Conservation (phyloP, 2,329 filamentous ascomycete species). For the Hypomyces perniciosus region DNA sequence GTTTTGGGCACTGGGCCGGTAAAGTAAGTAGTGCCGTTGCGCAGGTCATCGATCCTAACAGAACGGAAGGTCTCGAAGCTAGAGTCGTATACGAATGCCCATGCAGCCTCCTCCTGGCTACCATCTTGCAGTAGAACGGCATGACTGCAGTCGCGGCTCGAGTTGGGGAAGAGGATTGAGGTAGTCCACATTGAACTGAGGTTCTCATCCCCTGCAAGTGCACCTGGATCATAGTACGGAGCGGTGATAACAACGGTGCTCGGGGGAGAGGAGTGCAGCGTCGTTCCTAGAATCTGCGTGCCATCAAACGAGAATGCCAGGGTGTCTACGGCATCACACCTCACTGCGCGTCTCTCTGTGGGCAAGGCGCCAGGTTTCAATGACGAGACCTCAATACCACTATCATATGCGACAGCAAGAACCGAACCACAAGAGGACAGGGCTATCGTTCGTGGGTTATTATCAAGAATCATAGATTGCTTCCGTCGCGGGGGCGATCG, state of each 20-base stretch:
- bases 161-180: constrained; percentile 77
- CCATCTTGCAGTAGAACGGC: constrained; percentile 62
- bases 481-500: constrained; percentile 59
- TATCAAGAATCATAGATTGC: constrained; percentile 71
- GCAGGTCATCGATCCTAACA: constrained; percentile 66
- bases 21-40: constrained; percentile 74
- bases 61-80: constrained; percentile 73
- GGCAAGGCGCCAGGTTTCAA: constrained; percentile 57
- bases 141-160: constrained; percentile 72
- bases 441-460: constrained; percentile 70
- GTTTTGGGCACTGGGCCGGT: constrained; percentile 58
- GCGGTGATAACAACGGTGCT: constrained; percentile 73
- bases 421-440: constrained; percentile 77
- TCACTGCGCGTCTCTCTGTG: constrained; percentile 68
- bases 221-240: constrained; percentile 70
- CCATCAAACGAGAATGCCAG: constrained; percentile 73
- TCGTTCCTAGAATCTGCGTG: constrained; percentile 72
- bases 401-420: constrained; percentile 76
- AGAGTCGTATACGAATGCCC: constrained; percentile 73
- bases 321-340: constrained; percentile 69
- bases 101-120: constrained; percentile 59
- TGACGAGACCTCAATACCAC: constrained; percentile 82
- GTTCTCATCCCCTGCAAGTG: constrained; percentile 58
- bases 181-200: constrained; percentile 77
- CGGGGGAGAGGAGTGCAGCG: constrained; percentile 55